These are phyloP conservation scores for Silene uniflora DNA, from an alignment of 148 eudicot genomes.

Conservation along the genomic window DNA sequence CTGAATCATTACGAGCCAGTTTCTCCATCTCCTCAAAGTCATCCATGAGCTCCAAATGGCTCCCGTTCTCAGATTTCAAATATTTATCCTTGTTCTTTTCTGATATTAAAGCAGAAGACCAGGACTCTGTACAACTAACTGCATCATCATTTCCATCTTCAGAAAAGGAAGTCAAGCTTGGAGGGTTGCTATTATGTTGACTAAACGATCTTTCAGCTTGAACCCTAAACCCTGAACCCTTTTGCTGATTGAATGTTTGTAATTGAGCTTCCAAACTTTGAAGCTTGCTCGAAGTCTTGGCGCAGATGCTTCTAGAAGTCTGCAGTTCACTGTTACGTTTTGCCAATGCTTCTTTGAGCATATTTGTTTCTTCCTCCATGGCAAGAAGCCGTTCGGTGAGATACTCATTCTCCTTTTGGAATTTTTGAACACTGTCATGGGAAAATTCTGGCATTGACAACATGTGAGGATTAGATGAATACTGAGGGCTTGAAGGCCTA, in stretches of 20 bases:
- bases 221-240: conserved; percentile 17
- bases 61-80: conserved; percentile 50
- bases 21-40: conserved; percentile 99
- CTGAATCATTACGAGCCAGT: conserved; percentile 47
- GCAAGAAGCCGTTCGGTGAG: conserved; percentile 76
- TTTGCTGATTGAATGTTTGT: conserved; percentile 42
- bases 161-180: conserved; percentile 29
- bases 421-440: conserved; percentile 53
- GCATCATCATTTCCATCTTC: conserved; percentile 91
- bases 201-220: background rate
- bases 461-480: conserved; percentile 20
- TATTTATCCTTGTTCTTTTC: conserved; percentile 43
- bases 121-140: conserved; percentile 75
- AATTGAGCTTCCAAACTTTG: conserved; percentile 71
- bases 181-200: conserved; percentile 11
- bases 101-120: conserved; percentile 55
- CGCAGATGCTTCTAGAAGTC: conserved; percentile 76
- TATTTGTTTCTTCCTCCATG: conserved; percentile 95
- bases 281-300: conserved; percentile 81
- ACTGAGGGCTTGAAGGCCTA: conserved; percentile 67
- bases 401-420: conserved; percentile 74
- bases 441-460: conserved; percentile 53
- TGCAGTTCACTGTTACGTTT: conserved; percentile 86
- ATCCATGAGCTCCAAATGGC: conserved; percentile 87
- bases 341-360: conserved; percentile 93